phyloP scores from a whole-genome alignment of 495 filamentous ascomycete genomes.

The Penicillium soppii region DNA sequence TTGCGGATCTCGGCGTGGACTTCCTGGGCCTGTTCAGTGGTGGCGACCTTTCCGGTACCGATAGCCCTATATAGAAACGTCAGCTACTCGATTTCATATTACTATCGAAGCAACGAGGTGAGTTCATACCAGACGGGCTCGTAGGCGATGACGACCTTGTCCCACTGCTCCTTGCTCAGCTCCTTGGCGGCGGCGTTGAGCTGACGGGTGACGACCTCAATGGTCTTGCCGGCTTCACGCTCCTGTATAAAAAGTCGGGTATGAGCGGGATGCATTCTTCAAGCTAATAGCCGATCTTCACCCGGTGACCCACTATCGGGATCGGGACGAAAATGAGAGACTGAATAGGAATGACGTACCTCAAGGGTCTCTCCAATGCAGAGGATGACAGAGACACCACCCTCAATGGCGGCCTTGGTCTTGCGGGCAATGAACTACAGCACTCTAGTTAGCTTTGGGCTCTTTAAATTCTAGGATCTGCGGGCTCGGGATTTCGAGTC shows the following conservation, averaged over 20 bases:
- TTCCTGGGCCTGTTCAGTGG: slow-evolving; percentile 90
- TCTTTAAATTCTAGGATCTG: not conserved
- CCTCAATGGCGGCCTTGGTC: slow-evolving; percentile 85
- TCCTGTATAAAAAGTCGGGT: slow-evolving; percentile 51
- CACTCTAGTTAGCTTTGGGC: not conserved
- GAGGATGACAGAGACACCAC: slow-evolving; percentile 86
- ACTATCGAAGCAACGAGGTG: not conserved
- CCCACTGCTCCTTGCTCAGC: slow-evolving; percentile 72
- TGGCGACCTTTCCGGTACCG: slow-evolving; percentile 96
- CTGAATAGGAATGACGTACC: slow-evolving; percentile 37
- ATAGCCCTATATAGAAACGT: slow-evolving; percentile 61
- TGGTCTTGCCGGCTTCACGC: slow-evolving; percentile 81
- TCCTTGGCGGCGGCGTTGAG: slow-evolving; percentile 66
- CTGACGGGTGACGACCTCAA: slow-evolving; percentile 84
- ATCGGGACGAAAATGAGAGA: slow-evolving; percentile 27
- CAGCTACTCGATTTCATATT: not conserved
- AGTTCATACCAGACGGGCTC: slow-evolving; percentile 85
- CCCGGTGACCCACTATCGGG: slow-evolving; percentile 29
- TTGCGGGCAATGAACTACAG: slow-evolving; percentile 78
- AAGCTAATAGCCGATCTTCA: slow-evolving; percentile 12
- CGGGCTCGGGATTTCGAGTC: not conserved
- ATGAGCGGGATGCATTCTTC: slow-evolving; percentile 23
- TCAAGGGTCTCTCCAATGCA: slow-evolving; percentile 95
- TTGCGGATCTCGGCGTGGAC: slow-evolving; percentile 88
- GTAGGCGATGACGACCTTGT: slow-evolving; percentile 93